Percentiles rank a stretch among this genome's conserved stretches.
phyloP scores from a whole-genome alignment of 2,329 filamentous ascomycete genomes.

The Fusarium concolor region DNA sequence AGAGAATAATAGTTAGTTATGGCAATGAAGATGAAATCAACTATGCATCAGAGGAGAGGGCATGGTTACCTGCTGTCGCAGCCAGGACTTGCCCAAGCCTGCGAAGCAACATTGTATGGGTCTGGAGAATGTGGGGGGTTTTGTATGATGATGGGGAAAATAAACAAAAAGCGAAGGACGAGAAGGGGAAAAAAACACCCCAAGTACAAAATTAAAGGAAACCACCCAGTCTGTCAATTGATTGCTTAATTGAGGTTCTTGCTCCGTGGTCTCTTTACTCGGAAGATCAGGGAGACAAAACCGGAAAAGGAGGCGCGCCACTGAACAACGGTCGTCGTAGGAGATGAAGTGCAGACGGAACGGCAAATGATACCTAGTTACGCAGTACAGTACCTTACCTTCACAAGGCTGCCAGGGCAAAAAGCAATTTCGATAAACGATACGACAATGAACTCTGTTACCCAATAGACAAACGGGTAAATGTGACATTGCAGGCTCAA shows the following conservation, averaged over 20 bases:
- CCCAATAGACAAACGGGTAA: slow-evolving; percentile 9
- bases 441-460: not conserved
- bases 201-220: not conserved
- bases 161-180: not conserved
- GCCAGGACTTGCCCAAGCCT: slow-evolving; percentile 48
- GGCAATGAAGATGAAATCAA: not conserved
- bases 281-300: slow-evolving; percentile 37
- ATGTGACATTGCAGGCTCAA: slow-evolving; percentile 27
- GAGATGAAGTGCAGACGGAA: slow-evolving; percentile 7
- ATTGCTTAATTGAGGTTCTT: slow-evolving; percentile 12
- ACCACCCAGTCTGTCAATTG: slow-evolving; percentile 13
- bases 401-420: not conserved
- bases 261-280: slow-evolving; percentile 8
- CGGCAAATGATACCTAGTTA: slow-evolving; percentile 19
- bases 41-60: not conserved
- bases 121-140: slow-evolving; percentile 24
- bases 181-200: not conserved
- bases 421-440: slow-evolving; percentile 16
- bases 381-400: not conserved
- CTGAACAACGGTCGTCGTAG: slow-evolving; percentile 24
- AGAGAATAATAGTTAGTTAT: slow-evolving; percentile 3
- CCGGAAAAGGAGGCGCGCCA: slow-evolving; percentile 43
- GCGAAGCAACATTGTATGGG: slow-evolving; percentile 47
- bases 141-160: not conserved
- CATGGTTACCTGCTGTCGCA: slow-evolving; percentile 44